Evolutionary conservation across 2,329 filamentous ascomycete genomes (phyloP), one percentile per base, ranked within the genome.

Genomic region (Phaeomoniella chlamydospora): DNA sequence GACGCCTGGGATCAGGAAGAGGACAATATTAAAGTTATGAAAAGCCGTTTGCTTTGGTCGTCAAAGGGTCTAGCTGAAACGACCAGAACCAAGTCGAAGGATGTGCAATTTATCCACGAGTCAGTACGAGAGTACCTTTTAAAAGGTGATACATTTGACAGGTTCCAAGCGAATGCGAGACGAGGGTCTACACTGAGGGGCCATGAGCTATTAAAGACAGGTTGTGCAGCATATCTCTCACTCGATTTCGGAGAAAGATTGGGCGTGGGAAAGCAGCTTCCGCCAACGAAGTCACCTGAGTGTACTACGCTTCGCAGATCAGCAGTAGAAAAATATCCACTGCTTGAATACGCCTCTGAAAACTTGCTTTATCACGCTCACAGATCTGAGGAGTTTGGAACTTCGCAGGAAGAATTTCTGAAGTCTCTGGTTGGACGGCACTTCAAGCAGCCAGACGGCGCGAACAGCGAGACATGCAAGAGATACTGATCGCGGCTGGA

Each of bases 41-140:
- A 43, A 0, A 46, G 38, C 2, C 63, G 53, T 16, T 50, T 72
- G 0, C 45, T 61, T 0, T 52, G 49, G 19, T 59, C 50, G 0
- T 74, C 69, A 0, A 73, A 72, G 43, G 69, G 70, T 0, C 51
- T 73, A 5, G 61, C 58, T 0, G 40, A 43, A 31, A 30, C 41
- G 4, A 47, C 43, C 11, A 43, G 33, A 34, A 44, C 49, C 0
- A 43, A 50, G 10, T 2, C 15, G 0, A 43, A 46, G 0, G 60
- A 43, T 0, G 61, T 71, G 0, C 68, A 72, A 39, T 73, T 57
- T 35, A 59, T 58, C 36, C 55, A 60, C 37, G 56, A 59, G 40
- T 54, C 54, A 10, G 48, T 65, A 41, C 45, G 53, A 37, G 58
- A 64, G 26, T 63, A 58, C 36, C 45, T 65, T 14, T 42, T 62